Evolutionary conservation across 345 rosid species (phyloP).

Genomic region (Hibiscus tridactylites): DNA sequence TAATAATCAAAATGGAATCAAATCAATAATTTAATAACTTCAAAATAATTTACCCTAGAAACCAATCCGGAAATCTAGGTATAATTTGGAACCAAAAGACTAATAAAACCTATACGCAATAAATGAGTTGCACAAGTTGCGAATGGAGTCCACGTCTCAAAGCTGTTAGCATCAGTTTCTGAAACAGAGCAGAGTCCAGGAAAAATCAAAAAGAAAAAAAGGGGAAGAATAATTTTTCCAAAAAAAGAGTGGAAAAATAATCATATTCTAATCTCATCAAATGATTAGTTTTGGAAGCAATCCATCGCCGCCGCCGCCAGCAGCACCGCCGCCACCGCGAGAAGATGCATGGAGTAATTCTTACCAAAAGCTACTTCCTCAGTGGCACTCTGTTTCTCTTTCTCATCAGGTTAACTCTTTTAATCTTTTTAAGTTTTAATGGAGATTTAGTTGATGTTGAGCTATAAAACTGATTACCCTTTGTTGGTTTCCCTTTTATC

Average conservation of each 20-base stretch:
- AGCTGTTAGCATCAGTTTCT: neutral
- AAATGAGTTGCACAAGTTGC: neutral
- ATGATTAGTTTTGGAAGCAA: conserved; percentile 18
- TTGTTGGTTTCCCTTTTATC: neutral
- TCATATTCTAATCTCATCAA: neutral
- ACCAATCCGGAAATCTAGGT: too few species aligned
- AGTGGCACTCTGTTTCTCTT: conserved; percentile 42
- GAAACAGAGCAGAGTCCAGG: neutral
- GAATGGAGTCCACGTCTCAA: neutral
- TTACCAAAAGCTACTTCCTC: conserved; percentile 29
- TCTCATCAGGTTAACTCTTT: conserved; percentile 42
- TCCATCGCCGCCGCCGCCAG: conserved; percentile 3
- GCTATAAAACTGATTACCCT: neutral
- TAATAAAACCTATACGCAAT: neutral
- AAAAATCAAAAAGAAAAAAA: neutral
- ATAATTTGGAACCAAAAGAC: too few species aligned
- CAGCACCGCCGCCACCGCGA: conserved; percentile 36
- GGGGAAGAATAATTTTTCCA: neutral
- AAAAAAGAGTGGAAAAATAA: neutral
- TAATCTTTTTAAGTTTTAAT: neutral
- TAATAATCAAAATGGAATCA: too few species aligned
- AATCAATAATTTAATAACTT: too few species aligned
- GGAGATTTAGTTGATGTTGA: neutral
- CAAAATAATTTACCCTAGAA: too few species aligned
- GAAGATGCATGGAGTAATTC: conserved; percentile 58